Conservation (phyloP, 768 basidiomycete species). For the Termitomyces sp. region DNA sequence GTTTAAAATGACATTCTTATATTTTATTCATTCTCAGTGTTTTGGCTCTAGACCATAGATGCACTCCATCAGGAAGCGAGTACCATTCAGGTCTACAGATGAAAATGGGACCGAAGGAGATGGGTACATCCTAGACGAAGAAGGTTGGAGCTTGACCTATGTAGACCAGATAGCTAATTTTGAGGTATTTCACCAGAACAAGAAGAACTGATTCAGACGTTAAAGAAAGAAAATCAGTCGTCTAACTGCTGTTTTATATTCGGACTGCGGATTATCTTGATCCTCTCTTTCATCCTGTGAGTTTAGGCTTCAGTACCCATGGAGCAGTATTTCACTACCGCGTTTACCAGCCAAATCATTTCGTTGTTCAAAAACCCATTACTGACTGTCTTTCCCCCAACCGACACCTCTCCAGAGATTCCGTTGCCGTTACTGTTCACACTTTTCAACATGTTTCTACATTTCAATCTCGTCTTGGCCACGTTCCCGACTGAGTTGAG, state of each 20-base stretch:
- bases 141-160: slow-evolving; percentile 29
- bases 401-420: slow-evolving; percentile 25
- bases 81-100: slow-evolving; percentile 35
- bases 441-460: slow-evolving; percentile 43
- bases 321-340: neutral
- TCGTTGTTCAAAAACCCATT: slow-evolving; percentile 47
- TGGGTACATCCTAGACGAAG: slow-evolving; percentile 41
- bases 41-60: slow-evolving; percentile 11
- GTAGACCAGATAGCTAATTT: neutral
- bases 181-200: slow-evolving; percentile 40
- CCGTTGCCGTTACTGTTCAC: slow-evolving; percentile 41
- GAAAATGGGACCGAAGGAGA: slow-evolving; percentile 24
- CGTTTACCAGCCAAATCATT: slow-evolving; percentile 37
- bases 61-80: slow-evolving; percentile 38
- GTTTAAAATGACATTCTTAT: neutral
- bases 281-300: slow-evolving; percentile 42
- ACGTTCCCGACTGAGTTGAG: slow-evolving; percentile 34
- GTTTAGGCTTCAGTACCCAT: slow-evolving; percentile 10
- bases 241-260: slow-evolving; percentile 37
- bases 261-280: slow-evolving; percentile 35
- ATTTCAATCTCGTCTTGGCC: slow-evolving; percentile 42
- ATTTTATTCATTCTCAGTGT: neutral
- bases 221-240: slow-evolving; percentile 38
- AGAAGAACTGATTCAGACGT: slow-evolving; percentile 45
- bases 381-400: slow-evolving; percentile 34